phyloP scores from a whole-genome alignment of 257 asterid species.

The Echites panduratus region DNA sequence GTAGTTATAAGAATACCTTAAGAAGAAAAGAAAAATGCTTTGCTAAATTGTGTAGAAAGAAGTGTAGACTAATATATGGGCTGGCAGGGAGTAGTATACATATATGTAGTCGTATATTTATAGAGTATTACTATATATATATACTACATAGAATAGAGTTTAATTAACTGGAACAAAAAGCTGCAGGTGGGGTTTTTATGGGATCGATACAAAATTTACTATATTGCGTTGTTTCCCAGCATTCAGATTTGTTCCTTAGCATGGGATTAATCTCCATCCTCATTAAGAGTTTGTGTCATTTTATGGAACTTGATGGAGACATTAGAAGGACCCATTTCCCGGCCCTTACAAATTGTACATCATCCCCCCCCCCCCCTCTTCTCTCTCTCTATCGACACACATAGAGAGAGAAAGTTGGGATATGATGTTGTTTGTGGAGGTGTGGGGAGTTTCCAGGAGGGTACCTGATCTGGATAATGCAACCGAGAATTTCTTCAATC shows the following conservation, averaged over 20 bases:
- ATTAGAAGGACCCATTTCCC: constrained; percentile 9
- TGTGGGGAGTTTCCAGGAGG: not conserved
- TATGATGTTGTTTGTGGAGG: not conserved
- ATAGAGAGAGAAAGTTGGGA: not conserved
- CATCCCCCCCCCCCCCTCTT: not conserved
- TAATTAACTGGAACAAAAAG: not conserved
- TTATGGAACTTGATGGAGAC: constrained; percentile 52
- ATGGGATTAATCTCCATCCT: constrained; percentile 28
- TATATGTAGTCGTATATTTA: too few species aligned
- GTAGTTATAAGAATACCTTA: too few species aligned
- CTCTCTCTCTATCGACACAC: not conserved
- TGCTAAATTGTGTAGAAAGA: too few species aligned
- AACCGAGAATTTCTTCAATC: not conserved
- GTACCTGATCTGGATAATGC: not conserved
- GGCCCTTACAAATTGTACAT: too few species aligned
- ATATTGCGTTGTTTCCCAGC: constrained; percentile 25
- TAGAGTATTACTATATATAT: too few species aligned
- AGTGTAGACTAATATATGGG: too few species aligned
- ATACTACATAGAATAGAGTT: too few species aligned
- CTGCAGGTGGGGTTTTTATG: constrained; percentile 13
- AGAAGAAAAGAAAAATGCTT: too few species aligned
- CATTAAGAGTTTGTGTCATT: constrained; percentile 38
- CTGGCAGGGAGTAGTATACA: not conserved
- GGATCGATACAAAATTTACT: constrained; percentile 29
- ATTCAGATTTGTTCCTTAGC: constrained; percentile 29